Evolutionary conservation across 2,329 filamentous ascomycete species (phyloP), one percentile per base, ranked within the genome.

Genomic region (Penicillium freii): DNA sequence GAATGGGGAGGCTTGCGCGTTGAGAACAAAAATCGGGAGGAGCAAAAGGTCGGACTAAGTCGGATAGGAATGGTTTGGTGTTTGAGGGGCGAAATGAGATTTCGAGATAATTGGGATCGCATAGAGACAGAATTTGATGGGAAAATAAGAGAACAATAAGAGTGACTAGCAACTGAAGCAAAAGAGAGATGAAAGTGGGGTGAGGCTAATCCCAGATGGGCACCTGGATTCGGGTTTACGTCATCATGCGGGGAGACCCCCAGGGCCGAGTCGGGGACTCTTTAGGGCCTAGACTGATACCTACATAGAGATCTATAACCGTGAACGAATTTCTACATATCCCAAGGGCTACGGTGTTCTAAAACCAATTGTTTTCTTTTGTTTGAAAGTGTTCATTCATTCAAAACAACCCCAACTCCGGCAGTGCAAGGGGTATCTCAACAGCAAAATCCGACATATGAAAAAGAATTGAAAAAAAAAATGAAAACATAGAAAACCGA

Each of bases 231-330:
- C 9, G 2, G 49, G 38, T 64, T 70, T 69, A 70, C 68, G 66
- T 71, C 68, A 69, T 70, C 66, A 67, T 67, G 66, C 64, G 65
- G 67, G 64, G 67, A 62, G 58, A 43, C 48, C 31, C 23, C n/a
- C 6, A 17, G 48, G 11, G 11, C 17, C 11, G 11, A 19, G 25
- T 50, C 36, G 45, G 38, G 53, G 38, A 43, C 38, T 38, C 38
- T 23, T 23, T 38, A 7, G 25, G 46, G 53, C 33, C 46, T 55
- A 55, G 53, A 31, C 11, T 31, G 29, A 13, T 13, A 31, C 11
- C 29, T 31, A 31, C 29, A 11, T 13, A 31, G 29, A 31, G 11
- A 15, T 23, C 9, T 34, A 47, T n/a, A 34, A 11, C 8, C 8
- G 13, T 17, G 11, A 33, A 23, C 7, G 36, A 15, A 25, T 47